These are phyloP conservation scores for Fraxinus cuspidata DNA, from an alignment of 257 asterid genomes.

Conservation along the genomic window DNA sequence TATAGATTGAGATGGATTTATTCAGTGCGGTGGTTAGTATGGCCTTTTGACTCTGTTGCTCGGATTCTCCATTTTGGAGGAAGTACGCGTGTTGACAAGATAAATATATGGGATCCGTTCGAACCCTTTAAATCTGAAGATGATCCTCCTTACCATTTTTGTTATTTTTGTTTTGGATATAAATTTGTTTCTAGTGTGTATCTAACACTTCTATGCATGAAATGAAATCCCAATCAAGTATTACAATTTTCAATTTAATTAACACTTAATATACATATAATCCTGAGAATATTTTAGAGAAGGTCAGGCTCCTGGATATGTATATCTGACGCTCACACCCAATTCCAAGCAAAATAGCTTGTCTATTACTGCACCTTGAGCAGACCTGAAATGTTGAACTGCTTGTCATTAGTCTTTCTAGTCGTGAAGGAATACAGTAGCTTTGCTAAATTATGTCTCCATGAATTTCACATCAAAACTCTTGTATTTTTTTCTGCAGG, in stretches of 20 bases:
- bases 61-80: not conserved
- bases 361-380: constrained; percentile 3
- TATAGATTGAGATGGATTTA: not conserved
- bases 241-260: not conserved
- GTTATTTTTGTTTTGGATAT: not conserved
- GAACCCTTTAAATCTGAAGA: not conserved
- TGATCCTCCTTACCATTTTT: not conserved
- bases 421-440: constrained; percentile 15
- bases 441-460: constrained; percentile 12
- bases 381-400: not conserved
- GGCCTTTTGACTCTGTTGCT: not conserved
- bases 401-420: constrained; percentile 1
- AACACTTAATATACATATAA: not conserved
- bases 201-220: not conserved
- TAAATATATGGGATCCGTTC: not conserved
- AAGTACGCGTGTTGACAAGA: not conserved
- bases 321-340: not conserved
- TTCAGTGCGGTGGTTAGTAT: not conserved
- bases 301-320: not conserved
- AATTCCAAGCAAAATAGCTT: not conserved
- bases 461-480: constrained; percentile 25
- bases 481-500: constrained; percentile 48
- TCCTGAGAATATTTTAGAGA: not conserved
- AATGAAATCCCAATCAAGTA: not conserved
- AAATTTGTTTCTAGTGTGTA: not conserved